Percentiles rank a stretch among this genome's conserved stretches.
Conservation (phyloP, 345 rosid species). For the Tarenaya hassleriana region DNA sequence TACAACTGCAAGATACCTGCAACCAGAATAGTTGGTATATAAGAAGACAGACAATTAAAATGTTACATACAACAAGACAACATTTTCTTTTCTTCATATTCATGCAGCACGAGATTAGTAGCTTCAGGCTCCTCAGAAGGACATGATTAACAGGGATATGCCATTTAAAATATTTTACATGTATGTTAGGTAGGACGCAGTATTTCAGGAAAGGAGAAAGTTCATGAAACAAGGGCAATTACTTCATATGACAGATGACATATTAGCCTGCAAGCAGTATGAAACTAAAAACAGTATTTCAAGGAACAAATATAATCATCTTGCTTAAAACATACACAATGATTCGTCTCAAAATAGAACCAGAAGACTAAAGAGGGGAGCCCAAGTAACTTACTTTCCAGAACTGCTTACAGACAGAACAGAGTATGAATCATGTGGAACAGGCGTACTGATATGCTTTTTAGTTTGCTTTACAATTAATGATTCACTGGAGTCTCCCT, state of each 20-base stretch:
- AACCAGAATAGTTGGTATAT: constrained; percentile 24
- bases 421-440: constrained; percentile 94
- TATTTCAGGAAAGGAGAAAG: background rate
- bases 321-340: constrained; percentile 16
- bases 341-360: constrained; percentile 1
- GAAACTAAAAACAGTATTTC: constrained; percentile 8
- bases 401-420: constrained; percentile 95
- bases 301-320: constrained; percentile 4
- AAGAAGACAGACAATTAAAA: constrained; percentile 10
- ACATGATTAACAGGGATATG: too few relatives aligned
- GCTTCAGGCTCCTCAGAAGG: too few relatives aligned
- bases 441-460: constrained; percentile 88
- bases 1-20: constrained; percentile 91
- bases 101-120: too few relatives aligned
- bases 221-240: background rate
- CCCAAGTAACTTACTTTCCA: constrained; percentile 65
- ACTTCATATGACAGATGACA: too few relatives aligned
- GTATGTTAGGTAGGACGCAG: background rate
- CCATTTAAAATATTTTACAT: too few relatives aligned
- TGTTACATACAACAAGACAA: background rate
- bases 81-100: constrained; percentile 13
- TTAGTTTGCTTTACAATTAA: constrained; percentile 79
- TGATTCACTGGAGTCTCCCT: constrained; percentile 69
- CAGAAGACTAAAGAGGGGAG: background rate
- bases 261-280: constrained; percentile 8